Evolutionary conservation across 2,329 filamentous ascomycete species (phyloP), one percentile per base, ranked within the genome.

Genomic region (Pestalotiopsis sp.): DNA sequence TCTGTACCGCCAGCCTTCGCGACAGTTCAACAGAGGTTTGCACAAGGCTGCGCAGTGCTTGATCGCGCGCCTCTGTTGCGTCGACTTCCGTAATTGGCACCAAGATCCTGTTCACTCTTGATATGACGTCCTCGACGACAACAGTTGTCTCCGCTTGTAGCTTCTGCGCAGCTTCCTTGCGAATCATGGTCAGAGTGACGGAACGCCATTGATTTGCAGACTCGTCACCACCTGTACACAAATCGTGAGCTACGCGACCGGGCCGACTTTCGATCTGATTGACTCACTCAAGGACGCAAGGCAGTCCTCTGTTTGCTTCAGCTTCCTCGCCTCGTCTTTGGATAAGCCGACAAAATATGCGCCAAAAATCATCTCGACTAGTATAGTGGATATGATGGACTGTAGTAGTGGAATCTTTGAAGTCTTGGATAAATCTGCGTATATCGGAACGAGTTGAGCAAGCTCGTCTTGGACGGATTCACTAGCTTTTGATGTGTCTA

Each of bases 181-280:
- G 84, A 64, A 92, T 77, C 58, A 90, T 82, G 31, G 87, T 83
- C 55, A 92, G 82, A 1, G 90, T 92, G n/a, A 84, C 82, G 5
- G 90, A 88, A 52, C 90, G 88, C 90, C 90, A 92, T 74, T 90
- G 87, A 75, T 91, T 91, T 70, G 90, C 83, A 38, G 85, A 81
- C 70, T 88, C 85, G 60, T 82, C 80, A 4, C 86, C 83, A 63
- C 81, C 82, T 80, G 77, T 75, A 78, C 68, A 9, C 58, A 55
- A 12, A 71, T 70, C 70, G 73, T 67, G 68, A 52, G 45, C 45
- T 52, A 20, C 66, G 60, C 70, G 69, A 31, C 39, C 23, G 20
- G 27, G 71, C 72, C 45, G 41, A 55, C 65, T 68, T 41, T 38
- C 6, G 20, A 41, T 66, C 65, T 68, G 52, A 58, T 61, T 59